Evolutionary conservation across 164 flowering plant species (phyloP), one percentile per base, ranked within the genome.

Genomic region (Warburgia ugandensis): DNA sequence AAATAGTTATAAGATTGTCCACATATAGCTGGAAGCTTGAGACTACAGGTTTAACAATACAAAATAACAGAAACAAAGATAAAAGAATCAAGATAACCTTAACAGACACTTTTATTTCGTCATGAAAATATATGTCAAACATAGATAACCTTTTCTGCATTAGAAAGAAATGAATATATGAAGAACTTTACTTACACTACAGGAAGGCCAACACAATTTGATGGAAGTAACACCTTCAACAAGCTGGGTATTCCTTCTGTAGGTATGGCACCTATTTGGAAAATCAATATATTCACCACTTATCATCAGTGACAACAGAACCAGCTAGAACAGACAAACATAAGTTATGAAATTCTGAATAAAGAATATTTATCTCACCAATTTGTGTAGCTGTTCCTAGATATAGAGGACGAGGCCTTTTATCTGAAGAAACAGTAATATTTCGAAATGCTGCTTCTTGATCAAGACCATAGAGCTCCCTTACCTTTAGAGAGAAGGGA

Each of bases 191-290:
- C 98, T 85, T 65, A 92, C 99, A 71, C 33, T 43, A 67, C 65
- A 51, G 99, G 95, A 54, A 92, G 77, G 46, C 94, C 97, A 61
- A 72, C 57, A 63, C 95, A 86, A 66, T 60, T 73, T 45, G 91
- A 73, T 48, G 99, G 97, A 71, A 92, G 81, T 71, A 92, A 66
- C 46, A 88, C 87, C 60, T 80, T 86, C 58, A 92, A 58, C 73
- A 94, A 81, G 67, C 78, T 73, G 35, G 99, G 99, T 63, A 94
- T 89, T 45, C 99, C 99, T 57, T 94, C 99, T 4, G 96, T 89
- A 45, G 92, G 95, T 64, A 94, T 73, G 50, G 79, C 92, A 68
- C 99, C 99, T 92, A 49, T 25, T 58, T 19, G 52, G 31, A 11
- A 64, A 6, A 36, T 39, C 62, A 26, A 28, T 16, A 61, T 19